Evolutionary conservation across 768 basidiomycete genomes (phyloP).

Genomic region (Nidularia pulvinata): DNA sequence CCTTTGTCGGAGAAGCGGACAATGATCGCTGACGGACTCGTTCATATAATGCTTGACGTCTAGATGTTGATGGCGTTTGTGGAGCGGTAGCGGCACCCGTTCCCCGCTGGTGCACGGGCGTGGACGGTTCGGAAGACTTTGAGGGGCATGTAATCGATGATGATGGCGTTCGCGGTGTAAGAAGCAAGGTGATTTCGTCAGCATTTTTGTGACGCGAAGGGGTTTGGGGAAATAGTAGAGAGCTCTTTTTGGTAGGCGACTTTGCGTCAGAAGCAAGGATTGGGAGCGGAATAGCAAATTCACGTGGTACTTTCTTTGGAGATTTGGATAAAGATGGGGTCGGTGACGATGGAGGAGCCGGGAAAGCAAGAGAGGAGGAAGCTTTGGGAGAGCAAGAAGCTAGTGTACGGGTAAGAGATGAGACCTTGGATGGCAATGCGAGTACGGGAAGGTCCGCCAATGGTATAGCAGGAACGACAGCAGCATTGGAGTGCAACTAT

Average conservation of each 20-base stretch:
- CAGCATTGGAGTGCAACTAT: slow-evolving; percentile 50
- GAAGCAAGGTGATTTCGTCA: slow-evolving; percentile 34
- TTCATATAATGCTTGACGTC: slow-evolving; percentile 80
- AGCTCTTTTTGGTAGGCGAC: slow-evolving; percentile 48
- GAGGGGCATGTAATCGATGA: slow-evolving; percentile 26
- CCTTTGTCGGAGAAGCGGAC: slow-evolving; percentile 65
- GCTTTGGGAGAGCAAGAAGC: slow-evolving; percentile 75
- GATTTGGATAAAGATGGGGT: slow-evolving; percentile 21
- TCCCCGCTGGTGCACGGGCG: slow-evolving; percentile 66
- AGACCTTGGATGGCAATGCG: slow-evolving; percentile 48
- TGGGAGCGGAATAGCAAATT: slow-evolving; percentile 53
- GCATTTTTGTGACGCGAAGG: slow-evolving; percentile 52
- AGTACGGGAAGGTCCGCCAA: slow-evolving; percentile 67
- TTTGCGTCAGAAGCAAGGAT: slow-evolving; percentile 31
- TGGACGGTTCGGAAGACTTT: slow-evolving; percentile 50
- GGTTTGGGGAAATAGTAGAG: slow-evolving; percentile 61
- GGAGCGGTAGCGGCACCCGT: slow-evolving; percentile 53
- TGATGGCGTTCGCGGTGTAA: slow-evolving; percentile 48
- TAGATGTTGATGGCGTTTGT: slow-evolving; percentile 71
- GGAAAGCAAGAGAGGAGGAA: slow-evolving; percentile 38
- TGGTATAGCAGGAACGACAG: slow-evolving; percentile 57
- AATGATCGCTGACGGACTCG: slow-evolving; percentile 76
- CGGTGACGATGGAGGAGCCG: slow-evolving; percentile 34
- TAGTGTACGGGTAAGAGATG: slow-evolving; percentile 68
- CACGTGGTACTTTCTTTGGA: slow-evolving; percentile 32